Percentiles rank a stretch among this genome's conserved stretches.
Evolutionary conservation across 106 monocot species (phyloP).

Genomic region (Dioscorea zingiberensis): DNA sequence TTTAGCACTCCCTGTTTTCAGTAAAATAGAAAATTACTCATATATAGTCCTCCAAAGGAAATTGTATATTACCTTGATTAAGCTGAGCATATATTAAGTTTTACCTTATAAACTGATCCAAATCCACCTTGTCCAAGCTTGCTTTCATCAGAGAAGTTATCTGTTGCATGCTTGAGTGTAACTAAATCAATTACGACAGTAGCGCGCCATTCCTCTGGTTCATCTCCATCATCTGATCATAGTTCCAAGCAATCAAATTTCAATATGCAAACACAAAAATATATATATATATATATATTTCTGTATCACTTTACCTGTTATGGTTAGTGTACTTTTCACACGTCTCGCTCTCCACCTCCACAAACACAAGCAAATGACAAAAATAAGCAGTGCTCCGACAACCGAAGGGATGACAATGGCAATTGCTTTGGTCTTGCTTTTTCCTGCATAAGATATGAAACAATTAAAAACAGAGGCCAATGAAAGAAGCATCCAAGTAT

Average conservation of each 20-base stretch:
- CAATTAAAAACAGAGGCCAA: neutral
- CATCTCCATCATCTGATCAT: no score
- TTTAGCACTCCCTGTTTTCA: neutral
- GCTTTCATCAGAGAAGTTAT: neutral
- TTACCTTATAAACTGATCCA: slow-evolving; percentile 8
- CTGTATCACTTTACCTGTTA: no score
- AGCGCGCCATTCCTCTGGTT: no score
- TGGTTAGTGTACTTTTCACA: no score
- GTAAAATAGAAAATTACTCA: neutral
- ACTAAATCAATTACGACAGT: neutral
- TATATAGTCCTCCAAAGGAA: no score
- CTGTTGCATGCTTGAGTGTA: neutral
- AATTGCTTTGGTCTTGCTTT: neutral
- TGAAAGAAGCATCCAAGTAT: no score
- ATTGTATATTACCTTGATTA: neutral
- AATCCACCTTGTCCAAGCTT: slow-evolving; percentile 6
- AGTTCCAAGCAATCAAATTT: no score
- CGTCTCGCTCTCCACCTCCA: no score
- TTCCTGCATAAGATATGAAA: neutral
- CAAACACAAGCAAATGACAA: no score
- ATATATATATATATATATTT: no score
- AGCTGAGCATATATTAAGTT: neutral
- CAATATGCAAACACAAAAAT: no score
- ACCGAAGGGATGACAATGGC: neutral
- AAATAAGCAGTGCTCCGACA: no score